phyloP scores from a whole-genome alignment of 1,284 basidiomycete genomes.

The Leccinum pallidistipes region DNA sequence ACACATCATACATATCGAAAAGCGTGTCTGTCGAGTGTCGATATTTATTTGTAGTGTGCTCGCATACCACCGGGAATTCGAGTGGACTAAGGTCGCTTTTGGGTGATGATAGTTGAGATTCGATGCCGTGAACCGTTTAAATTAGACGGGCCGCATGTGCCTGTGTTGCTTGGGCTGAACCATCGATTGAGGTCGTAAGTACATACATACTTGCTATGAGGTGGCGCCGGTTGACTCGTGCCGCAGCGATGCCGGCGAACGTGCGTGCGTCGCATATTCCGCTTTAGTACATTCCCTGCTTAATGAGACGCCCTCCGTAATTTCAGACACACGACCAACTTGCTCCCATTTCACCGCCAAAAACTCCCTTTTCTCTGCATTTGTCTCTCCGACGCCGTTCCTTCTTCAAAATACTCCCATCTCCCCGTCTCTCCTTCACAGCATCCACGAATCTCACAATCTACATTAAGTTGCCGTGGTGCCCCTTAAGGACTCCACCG shows the following conservation, averaged over 20 bases:
- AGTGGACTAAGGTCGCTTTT: not conserved
- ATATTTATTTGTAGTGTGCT: not conserved
- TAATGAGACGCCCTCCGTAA: constrained; percentile 28
- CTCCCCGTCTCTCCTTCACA: constrained; percentile 16
- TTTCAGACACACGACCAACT: constrained; percentile 42
- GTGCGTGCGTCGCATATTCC: constrained; percentile 39
- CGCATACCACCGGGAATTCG: not conserved
- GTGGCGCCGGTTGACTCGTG: constrained; percentile 18
- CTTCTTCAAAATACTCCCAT: constrained; percentile 5
- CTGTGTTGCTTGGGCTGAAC: constrained; percentile 8
- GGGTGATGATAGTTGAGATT: constrained; percentile 5
- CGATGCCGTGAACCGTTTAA: constrained; percentile 33
- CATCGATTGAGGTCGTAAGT: constrained; percentile 3
- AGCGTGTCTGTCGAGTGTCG: constrained; percentile 11
- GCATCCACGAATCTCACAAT: not conserved
- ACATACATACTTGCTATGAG: not conserved
- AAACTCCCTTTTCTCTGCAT: constrained; percentile 16
- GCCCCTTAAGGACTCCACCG: constrained; percentile 16
- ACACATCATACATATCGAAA: constrained; percentile 1
- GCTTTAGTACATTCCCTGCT: constrained; percentile 24
- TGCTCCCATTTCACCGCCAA: constrained; percentile 25
- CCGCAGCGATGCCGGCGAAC: constrained; percentile 39
- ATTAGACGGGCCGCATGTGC: constrained; percentile 23
- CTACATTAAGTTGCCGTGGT: constrained; percentile 10
- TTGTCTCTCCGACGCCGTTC: constrained; percentile 9